Evolutionary conservation across 495 filamentous ascomycete species (phyloP), one percentile per base, ranked within the genome.

Genomic region (Aspergillus coremiiformis): DNA sequence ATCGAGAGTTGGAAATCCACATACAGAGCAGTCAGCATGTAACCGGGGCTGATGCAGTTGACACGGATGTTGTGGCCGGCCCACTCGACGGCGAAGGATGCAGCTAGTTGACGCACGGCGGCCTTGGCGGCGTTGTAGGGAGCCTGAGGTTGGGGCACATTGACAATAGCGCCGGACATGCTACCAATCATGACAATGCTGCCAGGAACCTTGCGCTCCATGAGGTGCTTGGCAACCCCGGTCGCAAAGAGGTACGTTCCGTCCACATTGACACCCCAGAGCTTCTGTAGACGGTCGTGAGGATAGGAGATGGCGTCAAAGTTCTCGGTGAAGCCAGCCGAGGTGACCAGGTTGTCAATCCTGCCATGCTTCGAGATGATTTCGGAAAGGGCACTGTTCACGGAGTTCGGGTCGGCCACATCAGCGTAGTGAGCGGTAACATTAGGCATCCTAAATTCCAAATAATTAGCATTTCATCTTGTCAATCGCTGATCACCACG

Each of bases 281-380:
- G 80, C 74, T 93, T 94, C 70, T 89, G 81, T 68, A 96, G 82
- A 50, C 90, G 82, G 57, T 96, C 90, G 49, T 86, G 78, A 0
- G 90, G 90, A 68, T 96, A 98, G 52, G 78, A 77, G 62, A 89
- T 85, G 27, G 91, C 91, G 56, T 90, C 84, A 62, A 90, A 95
- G 71, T 96, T 96, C 72, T 98, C 93, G 7, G 87, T 90, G 74
- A 97, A 94, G 6, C 93, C 93, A 24, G 93, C 93, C 7, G 91
- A 95, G 22, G 92, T 96, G 52, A 98, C 91, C 24, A 98, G 81
- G 66, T 85, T 83, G 70, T 97, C 91, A 62, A 96, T 86, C 62
- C 83, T 81, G 63, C 85, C 84, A 65, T 95, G 89, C 50, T 80
- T 73, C 33, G 72, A 64, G 27, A 86, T 61, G 52, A 96, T 81